Evolutionary conservation across 371 early-diverging fungal genomes (phyloP).

Genomic region (Coemansia sp.): DNA sequence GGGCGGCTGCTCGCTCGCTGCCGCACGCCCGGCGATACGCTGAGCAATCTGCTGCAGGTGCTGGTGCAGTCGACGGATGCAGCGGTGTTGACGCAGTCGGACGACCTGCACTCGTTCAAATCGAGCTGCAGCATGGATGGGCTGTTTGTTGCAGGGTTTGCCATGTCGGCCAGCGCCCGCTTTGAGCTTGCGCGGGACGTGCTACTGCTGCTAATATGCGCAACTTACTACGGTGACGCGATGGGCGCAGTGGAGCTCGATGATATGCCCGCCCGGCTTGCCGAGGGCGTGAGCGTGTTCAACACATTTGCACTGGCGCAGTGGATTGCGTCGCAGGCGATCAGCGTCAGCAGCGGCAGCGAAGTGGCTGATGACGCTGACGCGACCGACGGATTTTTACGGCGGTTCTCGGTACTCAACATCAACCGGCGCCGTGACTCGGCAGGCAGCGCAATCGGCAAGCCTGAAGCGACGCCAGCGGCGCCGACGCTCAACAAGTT

Average conservation of each 20-base stretch:
- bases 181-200: constrained; percentile 33
- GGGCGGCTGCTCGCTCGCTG: constrained; percentile 24
- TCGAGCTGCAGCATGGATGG: constrained; percentile 48
- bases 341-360: constrained; percentile 10
- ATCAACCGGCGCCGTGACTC: constrained; percentile 29
- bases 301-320: constrained; percentile 26
- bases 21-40: constrained; percentile 18
- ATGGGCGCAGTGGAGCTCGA: neutral
- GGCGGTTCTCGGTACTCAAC: constrained; percentile 45
- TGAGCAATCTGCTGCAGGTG: constrained; percentile 20
- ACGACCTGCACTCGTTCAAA: constrained; percentile 19
- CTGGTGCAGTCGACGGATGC: constrained; percentile 23
- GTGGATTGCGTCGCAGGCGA: constrained; percentile 40
- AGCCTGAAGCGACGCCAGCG: neutral
- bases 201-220: constrained; percentile 25
- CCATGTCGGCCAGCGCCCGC: constrained; percentile 22
- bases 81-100: neutral
- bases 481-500: constrained; percentile 4
- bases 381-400: constrained; percentile 36
- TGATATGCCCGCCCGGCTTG: constrained; percentile 17
- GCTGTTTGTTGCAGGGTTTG: constrained; percentile 30
- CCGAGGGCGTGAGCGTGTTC: constrained; percentile 13
- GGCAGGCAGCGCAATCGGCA: constrained; percentile 14
- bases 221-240: constrained; percentile 21
- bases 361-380: neutral